Evolutionary conservation across 228 moss, liverwort and hornwort species (phyloP).

Genomic region (Sphagnum magellanicum): DNA sequence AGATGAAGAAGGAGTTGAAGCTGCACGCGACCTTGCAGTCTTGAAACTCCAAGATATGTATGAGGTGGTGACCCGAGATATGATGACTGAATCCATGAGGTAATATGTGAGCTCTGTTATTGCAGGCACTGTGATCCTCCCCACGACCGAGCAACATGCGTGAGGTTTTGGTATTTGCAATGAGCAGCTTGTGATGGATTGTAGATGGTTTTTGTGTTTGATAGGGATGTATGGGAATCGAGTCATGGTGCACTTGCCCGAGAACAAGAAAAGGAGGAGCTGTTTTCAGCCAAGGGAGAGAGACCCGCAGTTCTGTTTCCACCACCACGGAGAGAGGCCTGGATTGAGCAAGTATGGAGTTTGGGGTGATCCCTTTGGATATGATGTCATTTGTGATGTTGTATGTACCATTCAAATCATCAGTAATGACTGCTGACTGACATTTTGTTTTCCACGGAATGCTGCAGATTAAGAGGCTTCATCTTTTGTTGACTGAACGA

Average conservation of each 20-base stretch:
- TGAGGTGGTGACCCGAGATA: conserved; percentile 48
- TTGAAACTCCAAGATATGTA: conserved; percentile 53
- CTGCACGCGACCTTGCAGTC: conserved; percentile 32
- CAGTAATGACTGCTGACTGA: too few relatives aligned
- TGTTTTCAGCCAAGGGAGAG: conserved; percentile 41
- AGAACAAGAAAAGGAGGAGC: conserved; percentile 45
- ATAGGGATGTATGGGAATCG: conserved; percentile 74
- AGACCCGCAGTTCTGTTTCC: conserved; percentile 43
- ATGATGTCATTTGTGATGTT: too few relatives aligned
- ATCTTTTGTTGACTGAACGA: conserved; percentile 37
- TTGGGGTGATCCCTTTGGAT: too few relatives aligned
- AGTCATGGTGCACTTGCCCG: conserved; percentile 56
- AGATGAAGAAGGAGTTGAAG: conserved; percentile 23
- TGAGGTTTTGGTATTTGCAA: not conserved
- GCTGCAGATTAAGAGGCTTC: conserved; percentile 41
- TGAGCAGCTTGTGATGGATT: not conserved
- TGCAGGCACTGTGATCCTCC: not conserved
- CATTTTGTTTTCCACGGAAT: too few relatives aligned
- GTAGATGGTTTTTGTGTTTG: not conserved
- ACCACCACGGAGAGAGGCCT: conserved; percentile 34
- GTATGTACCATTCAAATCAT: too few relatives aligned
- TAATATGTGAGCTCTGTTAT: not conserved
- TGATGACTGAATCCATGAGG: conserved; percentile 24
- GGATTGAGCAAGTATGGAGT: conserved; percentile 34
- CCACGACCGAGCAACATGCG: not conserved